These are phyloP conservation scores for Raffaelea arxii DNA, from an alignment of 2,329 filamentous ascomycete species.

Conservation along the genomic window DNA sequence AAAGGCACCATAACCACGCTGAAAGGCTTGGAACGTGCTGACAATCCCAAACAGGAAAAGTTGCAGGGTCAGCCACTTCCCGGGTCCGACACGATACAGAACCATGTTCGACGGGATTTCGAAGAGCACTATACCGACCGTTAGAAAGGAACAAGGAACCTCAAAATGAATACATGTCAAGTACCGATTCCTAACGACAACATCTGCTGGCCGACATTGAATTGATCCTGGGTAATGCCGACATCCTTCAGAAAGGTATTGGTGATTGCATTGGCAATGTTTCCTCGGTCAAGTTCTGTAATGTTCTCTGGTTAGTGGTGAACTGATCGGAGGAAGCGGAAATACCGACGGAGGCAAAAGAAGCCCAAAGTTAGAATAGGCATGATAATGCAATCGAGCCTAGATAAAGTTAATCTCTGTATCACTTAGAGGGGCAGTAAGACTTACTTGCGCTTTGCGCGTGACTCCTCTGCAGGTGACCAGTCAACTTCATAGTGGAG, in stretches of 20 bases:
- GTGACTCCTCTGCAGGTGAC: not conserved
- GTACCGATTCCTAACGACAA: conserved; percentile 15
- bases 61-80: conserved; percentile 43
- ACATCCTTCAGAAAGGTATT: conserved; percentile 16
- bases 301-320: not conserved
- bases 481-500: not conserved
- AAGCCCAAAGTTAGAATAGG: conserved; percentile 30
- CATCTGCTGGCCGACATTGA: conserved; percentile 35
- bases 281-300: not conserved
- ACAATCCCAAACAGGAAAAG: conserved; percentile 44
- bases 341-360: conserved; percentile 16
- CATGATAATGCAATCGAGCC: conserved; percentile 30
- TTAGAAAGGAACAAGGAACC: too few species aligned
- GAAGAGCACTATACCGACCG: conserved; percentile 25
- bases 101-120: conserved; percentile 38
- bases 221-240: conserved; percentile 31
- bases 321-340: not conserved
- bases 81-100: conserved; percentile 36
- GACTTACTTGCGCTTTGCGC: not conserved
- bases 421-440: not conserved
- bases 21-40: conserved; percentile 44
- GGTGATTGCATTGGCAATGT: conserved; percentile 15
- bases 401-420: not conserved
- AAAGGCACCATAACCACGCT: conserved; percentile 34
- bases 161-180: too few species aligned